Conservation (phyloP, 495 filamentous ascomycete species). For the Jackrogersella multiformis region DNA sequence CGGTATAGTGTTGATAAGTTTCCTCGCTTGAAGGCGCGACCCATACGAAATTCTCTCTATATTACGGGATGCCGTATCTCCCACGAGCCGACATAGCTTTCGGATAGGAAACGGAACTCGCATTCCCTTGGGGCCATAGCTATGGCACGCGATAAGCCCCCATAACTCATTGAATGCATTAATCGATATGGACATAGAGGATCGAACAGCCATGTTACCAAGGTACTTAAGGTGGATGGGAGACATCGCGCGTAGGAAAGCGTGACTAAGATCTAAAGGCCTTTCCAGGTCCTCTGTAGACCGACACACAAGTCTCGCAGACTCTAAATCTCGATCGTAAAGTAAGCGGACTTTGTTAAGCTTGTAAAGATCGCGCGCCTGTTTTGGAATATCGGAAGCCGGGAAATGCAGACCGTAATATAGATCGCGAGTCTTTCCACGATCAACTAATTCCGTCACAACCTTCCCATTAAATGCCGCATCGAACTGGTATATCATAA, state of each 20-base stretch:
- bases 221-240: conserved; percentile 91
- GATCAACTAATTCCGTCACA: conserved; percentile 87
- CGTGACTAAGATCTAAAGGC: conserved; percentile 85
- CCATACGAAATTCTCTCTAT: conserved; percentile 91
- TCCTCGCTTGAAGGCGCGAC: conserved; percentile 80
- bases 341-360: conserved; percentile 81
- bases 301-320: conserved; percentile 84
- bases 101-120: conserved; percentile 89
- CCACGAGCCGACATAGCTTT: conserved; percentile 93
- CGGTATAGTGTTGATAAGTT: conserved; percentile 81
- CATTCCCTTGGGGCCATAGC: conserved; percentile 81
- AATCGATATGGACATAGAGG: conserved; percentile 95
- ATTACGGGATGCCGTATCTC: conserved; percentile 86
- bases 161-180: conserved; percentile 86
- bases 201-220: conserved; percentile 87
- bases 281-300: conserved; percentile 76
- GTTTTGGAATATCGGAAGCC: conserved; percentile 88
- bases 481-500: conserved; percentile 96
- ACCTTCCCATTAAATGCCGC: conserved; percentile 82
- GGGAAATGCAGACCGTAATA: conserved; percentile 94
- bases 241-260: conserved; percentile 89
- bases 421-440: conserved; percentile 79
- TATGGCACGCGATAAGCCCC: conserved; percentile 90
- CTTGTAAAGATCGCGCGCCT: conserved; percentile 83
- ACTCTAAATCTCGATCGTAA: conserved; percentile 79